phyloP scores from a whole-genome alignment of 371 early-diverging fungal species.

The Umbelopsis sp. region DNA sequence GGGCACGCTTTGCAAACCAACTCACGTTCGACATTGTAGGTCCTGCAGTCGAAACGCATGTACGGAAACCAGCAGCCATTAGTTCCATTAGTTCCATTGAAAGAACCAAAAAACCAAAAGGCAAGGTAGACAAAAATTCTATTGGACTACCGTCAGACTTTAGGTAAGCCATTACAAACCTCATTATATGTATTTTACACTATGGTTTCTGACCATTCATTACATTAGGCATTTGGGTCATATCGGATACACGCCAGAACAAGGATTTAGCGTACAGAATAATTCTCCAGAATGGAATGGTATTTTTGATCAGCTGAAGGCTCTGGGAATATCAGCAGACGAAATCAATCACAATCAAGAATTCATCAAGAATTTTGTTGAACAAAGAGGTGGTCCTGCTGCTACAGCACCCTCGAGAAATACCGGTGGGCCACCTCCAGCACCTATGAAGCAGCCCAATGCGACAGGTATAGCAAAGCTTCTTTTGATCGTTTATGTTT shows the following conservation, averaged over 20 bases:
- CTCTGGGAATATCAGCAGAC: constrained; percentile 48
- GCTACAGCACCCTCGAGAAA: constrained; percentile 17
- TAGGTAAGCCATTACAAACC: constrained; percentile 39
- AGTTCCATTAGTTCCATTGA: constrained; percentile 21
- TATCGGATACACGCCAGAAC: constrained; percentile 80
- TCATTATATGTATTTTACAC: not conserved
- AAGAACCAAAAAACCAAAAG: constrained; percentile 37
- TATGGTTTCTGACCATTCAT: not conserved
- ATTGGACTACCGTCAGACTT: constrained; percentile 82
- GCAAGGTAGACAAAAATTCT: constrained; percentile 72
- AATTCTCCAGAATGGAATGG: constrained; percentile 86
- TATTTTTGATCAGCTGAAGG: constrained; percentile 50
- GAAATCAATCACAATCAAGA: constrained; percentile 48
- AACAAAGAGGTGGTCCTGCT: constrained; percentile 42
- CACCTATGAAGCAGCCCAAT: constrained; percentile 18
- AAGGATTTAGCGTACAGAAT: constrained; percentile 83
- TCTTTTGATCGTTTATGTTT: constrained; percentile 35
- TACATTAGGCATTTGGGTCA: constrained; percentile 69
- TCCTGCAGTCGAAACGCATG: not conserved
- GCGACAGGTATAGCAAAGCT: constrained; percentile 30
- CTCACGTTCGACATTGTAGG: not conserved
- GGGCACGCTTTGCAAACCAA: no score
- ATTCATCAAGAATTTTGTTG: constrained; percentile 54
- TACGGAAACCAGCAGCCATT: not conserved
- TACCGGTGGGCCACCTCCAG: constrained; percentile 13